Evolutionary conservation across 148 eudicot species (phyloP).

Genomic region (Vaccinium darrowii): DNA sequence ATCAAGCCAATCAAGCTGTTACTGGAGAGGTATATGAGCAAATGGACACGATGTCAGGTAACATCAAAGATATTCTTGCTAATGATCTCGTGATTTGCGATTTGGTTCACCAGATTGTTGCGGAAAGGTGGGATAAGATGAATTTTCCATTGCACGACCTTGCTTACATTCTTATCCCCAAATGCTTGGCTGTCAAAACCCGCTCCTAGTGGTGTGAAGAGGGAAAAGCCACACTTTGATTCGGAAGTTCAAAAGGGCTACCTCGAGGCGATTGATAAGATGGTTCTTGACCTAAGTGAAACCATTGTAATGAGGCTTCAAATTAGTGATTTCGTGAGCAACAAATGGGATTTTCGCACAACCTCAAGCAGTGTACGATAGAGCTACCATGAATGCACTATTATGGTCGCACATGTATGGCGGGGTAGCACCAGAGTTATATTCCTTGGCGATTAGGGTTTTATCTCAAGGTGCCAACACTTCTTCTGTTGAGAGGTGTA

Average conservation of each 20-base stretch:
- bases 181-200: background rate
- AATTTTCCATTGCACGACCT: slow-evolving; percentile 22
- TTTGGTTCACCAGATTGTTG: background rate
- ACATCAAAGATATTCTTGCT: slow-evolving; percentile 4
- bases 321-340: no score
- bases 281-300: background rate
- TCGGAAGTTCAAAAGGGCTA: background rate
- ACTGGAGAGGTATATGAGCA: slow-evolving; percentile 12
- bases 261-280: slow-evolving; percentile 14
- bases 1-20: no score
- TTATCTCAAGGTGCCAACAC: slow-evolving; percentile 14
- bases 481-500: no score
- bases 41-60: slow-evolving; percentile 11
- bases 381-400: slow-evolving; percentile 5
- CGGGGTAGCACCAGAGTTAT: slow-evolving; percentile 5
- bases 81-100: background rate
- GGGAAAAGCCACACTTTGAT: slow-evolving; percentile 3
- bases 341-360: no score
- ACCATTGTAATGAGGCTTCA: no score
- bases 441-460: background rate
- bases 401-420: background rate
- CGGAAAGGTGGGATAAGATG: background rate
- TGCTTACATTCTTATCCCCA: slow-evolving; percentile 11
- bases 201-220: background rate
- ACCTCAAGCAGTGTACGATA: background rate